These are phyloP conservation scores for Cicer cuneatum DNA, from an alignment of 306 rosid species.

Conservation along the genomic window DNA sequence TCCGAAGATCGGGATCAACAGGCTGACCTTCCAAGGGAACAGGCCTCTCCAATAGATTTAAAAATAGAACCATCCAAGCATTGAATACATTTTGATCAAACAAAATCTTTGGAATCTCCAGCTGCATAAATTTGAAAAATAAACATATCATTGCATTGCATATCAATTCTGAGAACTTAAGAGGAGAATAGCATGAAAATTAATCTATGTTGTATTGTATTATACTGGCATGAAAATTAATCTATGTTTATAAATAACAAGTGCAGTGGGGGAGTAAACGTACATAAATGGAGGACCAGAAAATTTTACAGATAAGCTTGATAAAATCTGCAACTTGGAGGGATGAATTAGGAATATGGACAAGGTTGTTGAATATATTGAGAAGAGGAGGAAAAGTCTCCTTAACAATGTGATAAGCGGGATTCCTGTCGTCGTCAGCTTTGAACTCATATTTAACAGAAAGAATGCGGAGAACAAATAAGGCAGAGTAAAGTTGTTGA, in stretches of 20 bases:
- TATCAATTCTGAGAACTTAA: neutral
- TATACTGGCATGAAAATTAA: neutral
- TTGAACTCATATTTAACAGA: slow-evolving; percentile 97
- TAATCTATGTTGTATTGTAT: neutral
- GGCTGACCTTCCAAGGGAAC: slow-evolving; percentile 97
- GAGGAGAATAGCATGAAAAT: neutral
- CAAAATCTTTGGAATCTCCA: slow-evolving; percentile 93
- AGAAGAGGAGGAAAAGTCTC: slow-evolving; percentile 90
- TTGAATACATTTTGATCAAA: slow-evolving; percentile 75
- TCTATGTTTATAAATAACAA: neutral
- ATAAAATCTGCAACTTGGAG: slow-evolving; percentile 80
- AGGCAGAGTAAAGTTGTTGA: slow-evolving; percentile 77
- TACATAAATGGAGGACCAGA: slow-evolving; percentile 98
- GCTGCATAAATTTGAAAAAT: slow-evolving; percentile 50
- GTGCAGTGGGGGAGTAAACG: slow-evolving; percentile 34
- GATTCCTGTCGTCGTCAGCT: slow-evolving; percentile 85
- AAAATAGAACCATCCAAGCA: slow-evolving; percentile 88
- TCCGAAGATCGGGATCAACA: slow-evolving; percentile 76
- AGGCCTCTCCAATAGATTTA: slow-evolving; percentile 82
- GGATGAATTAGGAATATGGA: slow-evolving; percentile 72
- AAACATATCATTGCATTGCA: neutral
- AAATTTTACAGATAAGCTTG: slow-evolving; percentile 95
- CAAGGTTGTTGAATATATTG: slow-evolving; percentile 70
- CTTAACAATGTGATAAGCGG: slow-evolving; percentile 68
- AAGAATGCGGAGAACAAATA: slow-evolving; percentile 83